These are phyloP conservation scores for Pseudogymnoascus sp. DNA, from an alignment of 2,329 filamentous ascomycete species.

Conservation along the genomic window DNA sequence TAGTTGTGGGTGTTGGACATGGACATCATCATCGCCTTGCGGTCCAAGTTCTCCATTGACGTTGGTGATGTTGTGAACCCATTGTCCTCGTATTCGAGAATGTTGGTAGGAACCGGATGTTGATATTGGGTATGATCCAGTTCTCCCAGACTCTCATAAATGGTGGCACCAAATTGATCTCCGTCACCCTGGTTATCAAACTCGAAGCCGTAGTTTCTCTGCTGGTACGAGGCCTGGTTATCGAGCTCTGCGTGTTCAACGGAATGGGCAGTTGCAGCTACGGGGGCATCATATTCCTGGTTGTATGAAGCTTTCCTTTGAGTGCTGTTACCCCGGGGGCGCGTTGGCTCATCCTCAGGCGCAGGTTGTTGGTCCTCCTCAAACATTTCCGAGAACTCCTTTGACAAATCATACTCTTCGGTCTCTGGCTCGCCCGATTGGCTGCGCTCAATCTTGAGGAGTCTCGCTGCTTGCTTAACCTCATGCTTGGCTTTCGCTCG, in stretches of 20 bases:
- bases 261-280: neutral
- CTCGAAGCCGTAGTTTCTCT: neutral
- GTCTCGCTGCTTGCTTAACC: constrained; percentile 42
- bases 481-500: constrained; percentile 52
- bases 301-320: neutral
- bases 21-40: constrained; percentile 4
- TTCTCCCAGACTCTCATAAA: neutral
- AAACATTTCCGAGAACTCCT: constrained; percentile 10
- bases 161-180: neutral
- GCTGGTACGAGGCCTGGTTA: constrained; percentile 3
- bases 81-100: neutral
- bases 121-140: neutral
- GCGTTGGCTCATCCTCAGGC: neutral
- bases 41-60: neutral
- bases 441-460: constrained; percentile 35
- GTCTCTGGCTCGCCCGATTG: constrained; percentile 27
- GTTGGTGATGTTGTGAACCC: neutral
- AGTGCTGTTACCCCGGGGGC: neutral
- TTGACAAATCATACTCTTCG: constrained; percentile 19
- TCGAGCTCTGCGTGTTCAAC: neutral
- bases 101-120: neutral
- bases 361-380: constrained; percentile 5
- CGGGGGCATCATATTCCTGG: constrained; percentile 1
- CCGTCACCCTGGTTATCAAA: neutral
- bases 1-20: neutral